Conservation (phyloP, 75 land plant species). For the Chamaecyparis obtusa region DNA sequence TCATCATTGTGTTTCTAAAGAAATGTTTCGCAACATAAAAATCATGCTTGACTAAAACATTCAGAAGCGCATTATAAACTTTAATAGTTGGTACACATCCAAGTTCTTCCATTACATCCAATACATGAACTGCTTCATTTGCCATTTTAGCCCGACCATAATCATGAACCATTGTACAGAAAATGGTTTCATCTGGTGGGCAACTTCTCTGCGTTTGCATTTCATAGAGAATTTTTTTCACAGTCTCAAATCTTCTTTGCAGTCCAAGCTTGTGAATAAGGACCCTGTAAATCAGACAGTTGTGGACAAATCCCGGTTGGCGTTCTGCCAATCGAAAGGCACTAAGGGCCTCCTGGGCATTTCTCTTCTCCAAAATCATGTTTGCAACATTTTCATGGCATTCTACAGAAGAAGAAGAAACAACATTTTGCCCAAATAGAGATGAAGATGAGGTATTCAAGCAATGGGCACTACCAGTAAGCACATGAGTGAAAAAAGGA, state of each 20-base stretch:
- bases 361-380: conserved; percentile 36
- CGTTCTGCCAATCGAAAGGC: conserved; percentile 44
- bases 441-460: background rate
- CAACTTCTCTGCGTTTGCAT: conserved; percentile 33
- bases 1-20: conserved; percentile 42
- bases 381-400: conserved; percentile 29
- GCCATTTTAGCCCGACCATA: conserved; percentile 28
- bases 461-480: background rate
- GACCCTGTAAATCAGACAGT: conserved; percentile 36
- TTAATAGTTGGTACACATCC: conserved; percentile 31
- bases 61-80: conserved; percentile 40
- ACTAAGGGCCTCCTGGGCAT: conserved; percentile 33
- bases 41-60: conserved; percentile 50
- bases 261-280: conserved; percentile 42
- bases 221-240: conserved; percentile 35
- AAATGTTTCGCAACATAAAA: conserved; percentile 50
- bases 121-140: conserved; percentile 19
- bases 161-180: conserved; percentile 31
- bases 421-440: background rate
- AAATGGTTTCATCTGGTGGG: conserved; percentile 39
- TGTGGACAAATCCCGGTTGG: conserved; percentile 36
- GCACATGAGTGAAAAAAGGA: background rate
- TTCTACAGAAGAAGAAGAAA: conserved; percentile 4
- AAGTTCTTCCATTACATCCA: conserved; percentile 27
- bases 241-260: conserved; percentile 38